phyloP scores from a whole-genome alignment of 2,329 filamentous ascomycete species.

The Aspergillus sp. region DNA sequence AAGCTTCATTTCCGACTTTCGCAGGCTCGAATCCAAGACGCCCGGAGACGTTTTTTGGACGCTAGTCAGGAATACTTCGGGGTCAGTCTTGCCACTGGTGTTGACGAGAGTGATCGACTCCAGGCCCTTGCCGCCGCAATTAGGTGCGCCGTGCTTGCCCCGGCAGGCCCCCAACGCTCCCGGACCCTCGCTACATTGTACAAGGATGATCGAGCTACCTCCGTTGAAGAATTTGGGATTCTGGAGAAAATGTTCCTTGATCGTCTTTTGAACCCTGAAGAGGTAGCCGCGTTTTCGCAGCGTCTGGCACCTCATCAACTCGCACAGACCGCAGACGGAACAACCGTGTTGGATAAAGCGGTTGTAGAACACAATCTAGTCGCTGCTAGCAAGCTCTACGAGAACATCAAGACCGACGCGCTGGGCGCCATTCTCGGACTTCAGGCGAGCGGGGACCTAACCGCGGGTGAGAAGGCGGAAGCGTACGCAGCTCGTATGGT shows the following conservation, averaged over 20 bases:
- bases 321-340: constrained; percentile 83
- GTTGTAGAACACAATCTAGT: constrained; percentile 96
- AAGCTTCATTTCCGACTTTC: constrained; percentile 85
- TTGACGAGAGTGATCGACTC: constrained; percentile 84
- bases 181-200: constrained; percentile 80
- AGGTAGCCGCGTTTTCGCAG: constrained; percentile 82
- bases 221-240: constrained; percentile 78
- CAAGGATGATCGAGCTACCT: constrained; percentile 82
- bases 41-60: constrained; percentile 83
- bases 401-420: constrained; percentile 73
- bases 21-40: constrained; percentile 89
- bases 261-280: constrained; percentile 73
- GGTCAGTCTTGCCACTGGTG: constrained; percentile 72
- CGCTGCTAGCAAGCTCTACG: constrained; percentile 75
- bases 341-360: constrained; percentile 87
- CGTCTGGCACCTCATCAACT: constrained; percentile 84
- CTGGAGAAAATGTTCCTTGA: constrained; percentile 98
- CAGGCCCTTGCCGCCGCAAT: constrained; percentile 84
- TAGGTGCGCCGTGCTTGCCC: constrained; percentile 87
- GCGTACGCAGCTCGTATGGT: constrained; percentile 93
- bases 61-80: constrained; percentile 86
- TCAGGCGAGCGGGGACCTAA: constrained; percentile 48
- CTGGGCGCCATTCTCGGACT: constrained; percentile 77
- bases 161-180: constrained; percentile 81
- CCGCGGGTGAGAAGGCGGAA: constrained; percentile 73